Evolutionary conservation across 441 rosid genomes (phyloP).

Genomic region (Eruca vesicaria): DNA sequence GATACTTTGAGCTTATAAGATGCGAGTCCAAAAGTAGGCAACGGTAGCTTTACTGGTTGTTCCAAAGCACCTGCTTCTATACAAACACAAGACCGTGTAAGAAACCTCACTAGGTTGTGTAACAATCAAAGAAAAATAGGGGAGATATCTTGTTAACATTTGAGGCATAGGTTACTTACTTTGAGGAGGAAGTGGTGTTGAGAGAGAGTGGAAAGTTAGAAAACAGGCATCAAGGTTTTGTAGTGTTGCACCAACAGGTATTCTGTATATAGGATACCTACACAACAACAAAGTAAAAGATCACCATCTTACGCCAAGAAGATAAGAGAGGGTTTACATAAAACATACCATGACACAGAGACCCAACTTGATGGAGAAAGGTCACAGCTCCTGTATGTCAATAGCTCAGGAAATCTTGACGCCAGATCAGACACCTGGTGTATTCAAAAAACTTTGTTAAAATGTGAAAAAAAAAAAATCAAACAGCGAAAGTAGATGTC

Average conservation of each 20-base stretch:
- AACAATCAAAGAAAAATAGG: background rate
- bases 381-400: constrained; percentile 53
- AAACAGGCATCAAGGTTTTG: constrained; percentile 95
- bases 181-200: constrained; percentile 45
- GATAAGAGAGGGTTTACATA: background rate
- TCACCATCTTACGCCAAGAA: background rate
- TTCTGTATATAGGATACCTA: constrained; percentile 88
- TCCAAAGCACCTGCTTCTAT: constrained; percentile 32
- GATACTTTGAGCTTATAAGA: constrained; percentile 74
- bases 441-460: background rate
- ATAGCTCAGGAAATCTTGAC: constrained; percentile 51
- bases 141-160: background rate
- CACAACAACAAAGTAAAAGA: background rate
- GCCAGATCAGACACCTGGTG: constrained; percentile 45
- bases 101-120: constrained; percentile 2
- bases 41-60: constrained; percentile 44
- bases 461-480: background rate
- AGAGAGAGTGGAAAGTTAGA: constrained; percentile 77
- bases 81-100: constrained; percentile 7
- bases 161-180: constrained; percentile 37
- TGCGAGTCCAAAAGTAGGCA: constrained; percentile 79
- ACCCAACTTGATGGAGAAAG: constrained; percentile 62
- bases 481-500: background rate
- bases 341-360: constrained; percentile 59
- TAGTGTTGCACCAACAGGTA: constrained; percentile 80